Evolutionary conservation across 2,329 filamentous ascomycete species (phyloP), one percentile per base, ranked within the genome.

Genomic region (Microdochium bolleyi): DNA sequence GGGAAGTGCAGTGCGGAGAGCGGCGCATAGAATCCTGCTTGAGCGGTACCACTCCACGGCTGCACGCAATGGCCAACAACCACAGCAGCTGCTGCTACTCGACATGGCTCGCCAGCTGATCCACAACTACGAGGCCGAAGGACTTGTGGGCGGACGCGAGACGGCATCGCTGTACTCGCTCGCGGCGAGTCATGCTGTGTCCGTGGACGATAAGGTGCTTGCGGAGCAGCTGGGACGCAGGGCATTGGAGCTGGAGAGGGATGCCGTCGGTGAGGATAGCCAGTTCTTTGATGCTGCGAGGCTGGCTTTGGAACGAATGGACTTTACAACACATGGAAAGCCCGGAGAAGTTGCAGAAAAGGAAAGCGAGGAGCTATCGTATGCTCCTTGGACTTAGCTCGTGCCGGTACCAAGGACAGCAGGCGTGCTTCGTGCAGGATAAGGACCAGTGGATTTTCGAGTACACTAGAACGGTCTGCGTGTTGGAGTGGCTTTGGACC

Each of bases 181-280:
- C 49, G 55, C 57, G 37, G 53, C 52, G 24, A 53, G 50, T n/a
- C 51, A 58, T 14, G 55, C 56, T 16, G 19, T 50, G 14, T 19
- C 22, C 3, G 10, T 58, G 11, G 48, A 48, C 3, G 56, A 57
- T 10, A 21, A 46, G 25, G 14, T 48, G 10, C 55, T 58, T 9
- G 59, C 57, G 11, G 30, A 53, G 24, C 49, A 9, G 11, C 54
- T 49, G 50, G 59, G 58, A 3, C 48, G 54, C 24, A 56, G 27
- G 38, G 57, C 51, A 4, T 25, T 55, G 24, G 44, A 54, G 38
- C 49, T 60, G 2, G 58, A 60, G 37, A 48, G 49, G 34, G 54
- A 59, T 51, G 58, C 57, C 49, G 30, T 61, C 19, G 58, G 59
- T 19, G 49, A 22, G 19, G 59, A 61, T 49, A 57, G 58, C 41